Evolutionary conservation across 495 filamentous ascomycete genomes (phyloP).

Genomic region (Daldinia childiae): DNA sequence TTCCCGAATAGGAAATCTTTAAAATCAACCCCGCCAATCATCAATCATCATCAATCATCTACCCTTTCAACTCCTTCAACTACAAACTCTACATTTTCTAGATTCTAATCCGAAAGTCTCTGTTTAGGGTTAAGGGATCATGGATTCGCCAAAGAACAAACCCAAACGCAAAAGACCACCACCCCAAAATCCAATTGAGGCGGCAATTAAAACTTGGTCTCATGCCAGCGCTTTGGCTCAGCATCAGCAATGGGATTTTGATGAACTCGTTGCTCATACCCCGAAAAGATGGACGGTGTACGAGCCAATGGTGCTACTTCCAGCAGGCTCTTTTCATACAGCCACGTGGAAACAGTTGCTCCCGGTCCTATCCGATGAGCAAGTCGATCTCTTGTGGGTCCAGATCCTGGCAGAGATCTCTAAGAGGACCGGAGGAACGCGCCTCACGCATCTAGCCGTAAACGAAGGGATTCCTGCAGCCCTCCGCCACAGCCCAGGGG

Average conservation of each 20-base stretch:
- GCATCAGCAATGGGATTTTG: neutral
- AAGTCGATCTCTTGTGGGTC: constrained; percentile 51
- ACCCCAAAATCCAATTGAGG: constrained; percentile 31
- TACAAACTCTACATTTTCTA: neutral
- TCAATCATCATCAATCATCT: neutral
- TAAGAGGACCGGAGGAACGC: constrained; percentile 45
- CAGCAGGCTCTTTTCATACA: constrained; percentile 65
- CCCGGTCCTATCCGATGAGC: constrained; percentile 6
- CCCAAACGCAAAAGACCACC: constrained; percentile 16
- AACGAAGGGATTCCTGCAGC: constrained; percentile 73
- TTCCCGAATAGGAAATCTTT: constrained; percentile 12
- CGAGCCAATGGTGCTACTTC: constrained; percentile 73
- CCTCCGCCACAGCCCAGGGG: neutral
- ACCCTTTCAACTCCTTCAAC: neutral
- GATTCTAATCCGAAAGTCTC: neutral
- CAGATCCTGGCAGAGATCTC: constrained; percentile 61
- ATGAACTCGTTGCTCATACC: constrained; percentile 51
- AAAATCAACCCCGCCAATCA: constrained; percentile 10
- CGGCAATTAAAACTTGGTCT: constrained; percentile 42
- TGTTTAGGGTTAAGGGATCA: neutral
- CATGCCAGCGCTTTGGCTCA: constrained; percentile 2
- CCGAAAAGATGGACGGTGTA: constrained; percentile 76
- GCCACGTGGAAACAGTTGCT: constrained; percentile 60
- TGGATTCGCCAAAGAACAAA: constrained; percentile 18
- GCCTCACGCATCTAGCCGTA: constrained; percentile 73